These are phyloP conservation scores for Amylostereum areolatum DNA, from an alignment of 1,284 basidiomycete species.

Conservation along the genomic window DNA sequence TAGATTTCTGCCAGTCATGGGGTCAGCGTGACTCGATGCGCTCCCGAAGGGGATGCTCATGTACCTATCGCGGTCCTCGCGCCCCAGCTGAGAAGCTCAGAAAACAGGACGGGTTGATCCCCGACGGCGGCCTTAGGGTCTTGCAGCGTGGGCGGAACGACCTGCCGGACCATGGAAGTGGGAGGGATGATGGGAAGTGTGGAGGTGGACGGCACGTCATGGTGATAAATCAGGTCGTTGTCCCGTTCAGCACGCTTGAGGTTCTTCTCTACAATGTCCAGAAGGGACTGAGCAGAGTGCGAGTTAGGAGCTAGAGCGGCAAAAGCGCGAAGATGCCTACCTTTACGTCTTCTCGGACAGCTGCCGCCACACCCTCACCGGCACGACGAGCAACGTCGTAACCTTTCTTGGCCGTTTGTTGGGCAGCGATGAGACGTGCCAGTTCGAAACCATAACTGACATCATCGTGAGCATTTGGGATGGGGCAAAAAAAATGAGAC, in stretches of 20 bases:
- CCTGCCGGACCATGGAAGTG: conserved; percentile 65
- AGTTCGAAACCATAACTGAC: conserved; percentile 81
- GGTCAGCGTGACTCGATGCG: neutral
- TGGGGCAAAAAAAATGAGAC: neutral
- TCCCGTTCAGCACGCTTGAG: conserved; percentile 78
- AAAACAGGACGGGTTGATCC: conserved; percentile 60
- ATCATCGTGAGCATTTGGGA: neutral
- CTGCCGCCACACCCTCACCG: conserved; percentile 44
- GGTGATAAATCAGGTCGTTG: conserved; percentile 95
- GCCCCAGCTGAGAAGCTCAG: conserved; percentile 81
- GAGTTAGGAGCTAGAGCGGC: conserved; percentile 3
- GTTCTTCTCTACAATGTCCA: conserved; percentile 67
- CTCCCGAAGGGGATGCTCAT: conserved; percentile 18
- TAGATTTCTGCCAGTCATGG: conserved; percentile 47
- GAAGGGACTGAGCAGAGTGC: conserved; percentile 40
- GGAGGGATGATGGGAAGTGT: conserved; percentile 65
- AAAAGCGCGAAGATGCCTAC: conserved; percentile 31
- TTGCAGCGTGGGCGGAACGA: conserved; percentile 53
- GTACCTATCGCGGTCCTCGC: conserved; percentile 83
- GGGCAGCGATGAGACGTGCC: conserved; percentile 67
- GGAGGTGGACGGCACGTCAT: conserved; percentile 74
- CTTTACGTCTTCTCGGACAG: conserved; percentile 74
- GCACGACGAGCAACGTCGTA: conserved; percentile 58
- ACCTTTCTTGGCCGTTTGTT: conserved; percentile 65
- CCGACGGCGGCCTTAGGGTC: conserved; percentile 52